These are phyloP conservation scores for Botrytis elliptica DNA, from an alignment of 2,329 filamentous ascomycete species.

Conservation along the genomic window DNA sequence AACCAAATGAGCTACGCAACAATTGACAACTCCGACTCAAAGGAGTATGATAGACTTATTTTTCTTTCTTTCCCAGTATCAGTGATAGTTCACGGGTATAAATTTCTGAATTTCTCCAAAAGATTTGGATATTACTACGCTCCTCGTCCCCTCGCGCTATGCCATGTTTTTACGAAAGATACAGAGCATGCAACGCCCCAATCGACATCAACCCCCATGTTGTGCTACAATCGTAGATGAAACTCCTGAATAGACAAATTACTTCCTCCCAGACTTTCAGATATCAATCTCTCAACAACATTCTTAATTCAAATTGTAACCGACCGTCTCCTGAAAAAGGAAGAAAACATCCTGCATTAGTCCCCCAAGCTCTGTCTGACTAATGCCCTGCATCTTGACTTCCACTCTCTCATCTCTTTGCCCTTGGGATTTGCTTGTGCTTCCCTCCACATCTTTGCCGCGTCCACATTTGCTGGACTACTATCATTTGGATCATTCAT, in stretches of 20 bases:
- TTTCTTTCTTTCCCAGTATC: background rate
- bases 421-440: conserved; percentile 57
- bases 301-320: background rate
- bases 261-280: background rate
- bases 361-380: conserved; percentile 80
- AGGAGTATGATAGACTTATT: background rate
- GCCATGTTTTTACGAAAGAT: background rate
- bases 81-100: background rate
- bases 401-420: conserved; percentile 55
- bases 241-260: background rate
- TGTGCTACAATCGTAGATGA: background rate
- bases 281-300: background rate
- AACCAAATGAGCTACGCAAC: background rate
- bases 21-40: background rate
- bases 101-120: background rate
- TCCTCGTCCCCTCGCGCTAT: background rate
- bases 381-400: conserved; percentile 72
- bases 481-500: conserved; percentile 92
- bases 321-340: background rate
- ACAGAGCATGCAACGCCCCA: background rate
- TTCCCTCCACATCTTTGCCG: conserved; percentile 82
- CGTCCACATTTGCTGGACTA: conserved; percentile 92
- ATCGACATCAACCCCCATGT: background rate
- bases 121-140: background rate
- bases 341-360: conserved; percentile 35